Evolutionary conservation across 1,284 basidiomycete genomes (phyloP), one percentile per base, ranked within the genome.

Genomic region (Moesziomyces sp.): DNA sequence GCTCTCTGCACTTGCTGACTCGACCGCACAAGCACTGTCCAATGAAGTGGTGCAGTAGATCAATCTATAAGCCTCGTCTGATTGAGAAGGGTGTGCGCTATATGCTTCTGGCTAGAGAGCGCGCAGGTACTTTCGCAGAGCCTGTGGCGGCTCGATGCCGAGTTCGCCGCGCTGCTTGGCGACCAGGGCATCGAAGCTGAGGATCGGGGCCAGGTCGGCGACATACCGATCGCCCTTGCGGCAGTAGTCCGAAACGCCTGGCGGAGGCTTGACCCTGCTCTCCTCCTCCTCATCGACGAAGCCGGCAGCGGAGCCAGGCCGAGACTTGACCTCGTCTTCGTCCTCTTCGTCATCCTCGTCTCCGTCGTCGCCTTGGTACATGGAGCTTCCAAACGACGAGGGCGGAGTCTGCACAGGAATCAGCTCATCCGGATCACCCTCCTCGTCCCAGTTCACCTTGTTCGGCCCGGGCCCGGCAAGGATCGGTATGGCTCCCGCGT

Each of bases 371-470:
- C 26, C 51, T 1, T 35, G 44, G n/a, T 52, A 60, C 45, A 54
- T 60, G 19, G 78, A 77, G 40, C 66, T 74, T 18, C 66, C 58
- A n/a, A 70, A 68, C 9, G 60, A 66, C 28, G 69, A 73, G 5
- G 72, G 66, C 3, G 73, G 73, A 7, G 76, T 80, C 52, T 76
- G 58, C 11, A 81, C 79, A 4, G 63, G 59, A 13, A 81, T 74
- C 19, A 81, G 24, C 40, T 79, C 79, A 43, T 81, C 78, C 3
- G 78, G 78, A 58, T 78, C 70, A 14, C 72, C 76, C 24, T 68
- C 66, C 30, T 65, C 50, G 21, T 59, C 73, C 70, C 70, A 73
- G 21, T 73, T 62, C 18, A 73, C 64, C 46, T 64, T 58, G 52
- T 70, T 64, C 49, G 59, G 59, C 13, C 74, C 58, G 14, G 70